phyloP scores from a whole-genome alignment of 2,329 filamentous ascomycete genomes.

The Elsinoe ampelina region DNA sequence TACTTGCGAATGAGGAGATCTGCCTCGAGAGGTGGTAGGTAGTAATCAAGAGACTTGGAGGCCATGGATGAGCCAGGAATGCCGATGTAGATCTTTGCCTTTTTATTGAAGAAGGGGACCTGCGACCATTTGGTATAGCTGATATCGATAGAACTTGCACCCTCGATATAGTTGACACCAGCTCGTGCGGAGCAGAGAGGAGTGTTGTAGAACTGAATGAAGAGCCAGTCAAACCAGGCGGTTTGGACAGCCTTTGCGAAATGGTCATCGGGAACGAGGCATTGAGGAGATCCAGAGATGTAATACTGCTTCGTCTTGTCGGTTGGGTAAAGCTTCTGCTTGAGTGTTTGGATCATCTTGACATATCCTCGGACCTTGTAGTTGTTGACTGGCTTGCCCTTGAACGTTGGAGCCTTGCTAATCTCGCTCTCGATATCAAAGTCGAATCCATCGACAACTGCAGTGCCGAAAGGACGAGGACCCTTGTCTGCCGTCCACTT shows the following conservation, averaged over 20 bases:
- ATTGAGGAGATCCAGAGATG: constrained; percentile 42
- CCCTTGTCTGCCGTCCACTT: constrained; percentile 25
- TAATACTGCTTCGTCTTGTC: constrained; percentile 34
- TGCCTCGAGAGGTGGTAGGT: constrained; percentile 40
- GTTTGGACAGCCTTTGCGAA: constrained; percentile 33
- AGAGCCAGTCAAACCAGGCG: constrained; percentile 37
- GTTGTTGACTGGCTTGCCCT: constrained; percentile 20
- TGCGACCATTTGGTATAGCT: constrained; percentile 41
- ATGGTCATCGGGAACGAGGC: constrained; percentile 37
- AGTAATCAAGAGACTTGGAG: constrained; percentile 29
- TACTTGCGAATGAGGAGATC: constrained; percentile 37
- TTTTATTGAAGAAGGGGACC: constrained; percentile 30
- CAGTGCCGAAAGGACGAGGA: constrained; percentile 57
- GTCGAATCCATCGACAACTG: constrained; percentile 65
- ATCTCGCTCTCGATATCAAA: constrained; percentile 60
- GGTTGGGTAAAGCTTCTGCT: constrained; percentile 29
- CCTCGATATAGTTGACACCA: constrained; percentile 30
- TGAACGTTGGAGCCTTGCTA: constrained; percentile 18
- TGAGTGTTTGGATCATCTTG: constrained; percentile 40
- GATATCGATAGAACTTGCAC: constrained; percentile 28
- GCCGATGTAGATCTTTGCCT: constrained; percentile 47
- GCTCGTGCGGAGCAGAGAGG: constrained; percentile 40
- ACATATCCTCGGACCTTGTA: constrained; percentile 36
- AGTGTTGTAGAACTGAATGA: constrained; percentile 40
- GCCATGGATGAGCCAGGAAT: constrained; percentile 28